Percentiles rank a stretch among this genome's conserved stretches.
Evolutionary conservation across 306 rosid genomes (phyloP).

Genomic region (Hylodesmum podocarpum): DNA sequence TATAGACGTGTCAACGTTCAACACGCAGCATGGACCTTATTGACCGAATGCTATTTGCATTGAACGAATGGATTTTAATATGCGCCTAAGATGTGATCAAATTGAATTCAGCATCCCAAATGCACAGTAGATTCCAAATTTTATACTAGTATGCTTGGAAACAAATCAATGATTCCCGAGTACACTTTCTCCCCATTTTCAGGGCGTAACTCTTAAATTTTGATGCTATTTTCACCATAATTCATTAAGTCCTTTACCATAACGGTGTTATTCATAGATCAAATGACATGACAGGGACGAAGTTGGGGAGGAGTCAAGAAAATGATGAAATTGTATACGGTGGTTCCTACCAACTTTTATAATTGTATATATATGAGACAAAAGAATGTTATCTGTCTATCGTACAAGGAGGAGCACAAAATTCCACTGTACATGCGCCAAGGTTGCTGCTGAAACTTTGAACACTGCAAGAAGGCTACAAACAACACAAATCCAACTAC

Average conservation of each 20-base stretch:
- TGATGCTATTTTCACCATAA: too few relatives aligned
- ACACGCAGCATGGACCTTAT: background rate
- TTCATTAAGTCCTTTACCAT: too few relatives aligned
- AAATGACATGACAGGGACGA: too few relatives aligned
- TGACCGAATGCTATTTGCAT: too few relatives aligned
- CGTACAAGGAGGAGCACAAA: conserved; percentile 39
- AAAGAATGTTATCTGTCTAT: conserved; percentile 35
- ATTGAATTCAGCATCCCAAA: background rate
- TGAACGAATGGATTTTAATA: too few relatives aligned
- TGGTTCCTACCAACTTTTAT: conserved; percentile 27
- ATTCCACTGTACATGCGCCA: conserved; percentile 53
- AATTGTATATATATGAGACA: conserved; percentile 25
- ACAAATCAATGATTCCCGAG: too few relatives aligned
- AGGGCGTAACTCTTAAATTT: too few relatives aligned
- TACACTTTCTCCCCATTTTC: too few relatives aligned
- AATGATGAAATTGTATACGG: background rate
- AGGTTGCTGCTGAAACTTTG: conserved; percentile 26
- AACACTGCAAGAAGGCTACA: conserved; percentile 33
- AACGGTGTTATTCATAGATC: too few relatives aligned
- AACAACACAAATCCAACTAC: conserved; percentile 35
- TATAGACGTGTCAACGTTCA: background rate
- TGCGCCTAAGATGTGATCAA: too few relatives aligned
- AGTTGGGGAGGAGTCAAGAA: background rate
- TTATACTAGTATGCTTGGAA: too few relatives aligned
- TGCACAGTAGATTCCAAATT: background rate